Conservation (phyloP, 768 basidiomycete genomes). For the Cystobasidium onofrii region DNA sequence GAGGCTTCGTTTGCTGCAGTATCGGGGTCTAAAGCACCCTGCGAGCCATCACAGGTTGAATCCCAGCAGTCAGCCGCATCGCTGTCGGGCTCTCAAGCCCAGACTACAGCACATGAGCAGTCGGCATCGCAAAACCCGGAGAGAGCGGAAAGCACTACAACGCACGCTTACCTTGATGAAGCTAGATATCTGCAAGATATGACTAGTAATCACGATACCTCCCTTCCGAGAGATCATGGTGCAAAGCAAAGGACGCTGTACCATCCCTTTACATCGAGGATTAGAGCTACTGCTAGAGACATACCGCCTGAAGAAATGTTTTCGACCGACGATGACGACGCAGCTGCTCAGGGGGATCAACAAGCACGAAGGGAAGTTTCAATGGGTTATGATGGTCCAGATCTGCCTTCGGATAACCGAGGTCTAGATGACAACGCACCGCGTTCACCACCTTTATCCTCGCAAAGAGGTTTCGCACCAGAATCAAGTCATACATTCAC, state of each 20-base stretch:
- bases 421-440: background rate
- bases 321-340: background rate
- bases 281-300: background rate
- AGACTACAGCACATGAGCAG: background rate
- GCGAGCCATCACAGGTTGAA: background rate
- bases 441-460: background rate
- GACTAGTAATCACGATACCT: background rate
- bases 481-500: background rate
- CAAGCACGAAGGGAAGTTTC: background rate
- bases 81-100: background rate
- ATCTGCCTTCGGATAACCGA: background rate
- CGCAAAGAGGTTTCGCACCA: background rate
- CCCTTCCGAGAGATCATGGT: background rate
- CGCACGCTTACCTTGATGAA: background rate
- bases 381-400: background rate
- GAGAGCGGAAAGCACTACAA: background rate
- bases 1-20: background rate
- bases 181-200: background rate
- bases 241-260: background rate
- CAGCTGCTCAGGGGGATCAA: background rate
- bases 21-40: background rate
- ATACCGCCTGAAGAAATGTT: background rate
- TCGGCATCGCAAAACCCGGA: background rate
- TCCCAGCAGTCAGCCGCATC: background rate
- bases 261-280: background rate